Conservation (phyloP, 768 basidiomycete genomes). For the Tephrocybe sp. region DNA sequence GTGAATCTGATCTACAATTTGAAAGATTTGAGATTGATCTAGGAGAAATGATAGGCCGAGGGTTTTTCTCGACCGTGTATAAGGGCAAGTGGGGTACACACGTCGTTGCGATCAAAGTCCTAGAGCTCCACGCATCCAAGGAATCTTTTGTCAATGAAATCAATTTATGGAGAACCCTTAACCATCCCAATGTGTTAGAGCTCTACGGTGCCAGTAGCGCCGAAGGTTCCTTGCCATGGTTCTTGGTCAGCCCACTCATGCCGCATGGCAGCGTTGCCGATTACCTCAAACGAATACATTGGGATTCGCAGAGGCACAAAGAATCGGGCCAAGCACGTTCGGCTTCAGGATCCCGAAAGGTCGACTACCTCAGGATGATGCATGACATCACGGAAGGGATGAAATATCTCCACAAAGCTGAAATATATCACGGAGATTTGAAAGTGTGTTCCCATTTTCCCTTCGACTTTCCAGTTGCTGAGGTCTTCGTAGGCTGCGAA, state of each 20-base stretch:
- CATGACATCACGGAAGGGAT: conserved; percentile 75
- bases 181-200: conserved; percentile 67
- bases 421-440: conserved; percentile 74
- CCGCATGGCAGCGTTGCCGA: conserved; percentile 59
- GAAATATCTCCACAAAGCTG: conserved; percentile 68
- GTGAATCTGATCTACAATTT: conserved; percentile 8
- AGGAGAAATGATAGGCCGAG: conserved; percentile 63
- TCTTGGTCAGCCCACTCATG: conserved; percentile 76
- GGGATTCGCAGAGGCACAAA: conserved; percentile 2
- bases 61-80: conserved; percentile 77
- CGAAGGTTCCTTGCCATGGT: conserved; percentile 67
- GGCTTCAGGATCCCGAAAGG: conserved; percentile 21
- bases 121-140: conserved; percentile 56
- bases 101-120: conserved; percentile 68
- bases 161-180: conserved; percentile 70
- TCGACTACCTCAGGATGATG: conserved; percentile 56
- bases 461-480: not conserved
- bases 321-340: not conserved
- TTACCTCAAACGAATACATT: conserved; percentile 42
- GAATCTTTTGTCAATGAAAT: conserved; percentile 62
- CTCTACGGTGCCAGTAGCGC: conserved; percentile 77
- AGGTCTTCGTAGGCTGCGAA: conserved; percentile 53
- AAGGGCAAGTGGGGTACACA: conserved; percentile 64
- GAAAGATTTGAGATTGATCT: conserved; percentile 69
- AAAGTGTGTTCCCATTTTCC: conserved; percentile 45